phyloP scores from a whole-genome alignment of 1,284 basidiomycete species.

The Naganishia sp. region DNA sequence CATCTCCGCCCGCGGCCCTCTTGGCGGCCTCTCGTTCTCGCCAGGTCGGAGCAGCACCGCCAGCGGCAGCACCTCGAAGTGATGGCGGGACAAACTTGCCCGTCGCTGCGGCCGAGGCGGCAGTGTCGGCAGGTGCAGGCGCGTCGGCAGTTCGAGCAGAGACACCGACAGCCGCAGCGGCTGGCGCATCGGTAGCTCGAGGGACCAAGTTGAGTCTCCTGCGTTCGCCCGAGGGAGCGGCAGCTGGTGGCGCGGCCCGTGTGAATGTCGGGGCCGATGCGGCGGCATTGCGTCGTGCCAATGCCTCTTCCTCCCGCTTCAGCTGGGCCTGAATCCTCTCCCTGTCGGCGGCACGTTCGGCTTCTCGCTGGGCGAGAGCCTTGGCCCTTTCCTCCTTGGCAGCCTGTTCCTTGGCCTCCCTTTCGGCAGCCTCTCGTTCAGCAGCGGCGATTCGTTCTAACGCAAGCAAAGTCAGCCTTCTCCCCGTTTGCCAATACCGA shows the following conservation, averaged over 20 bases:
- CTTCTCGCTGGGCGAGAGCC: slow-evolving; percentile 59
- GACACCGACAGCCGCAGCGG: slow-evolving; percentile 40
- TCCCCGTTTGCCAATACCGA: neutral
- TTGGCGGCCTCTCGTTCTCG: slow-evolving; percentile 31
- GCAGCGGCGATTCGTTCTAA: slow-evolving; percentile 63
- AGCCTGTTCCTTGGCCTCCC: slow-evolving; percentile 56
- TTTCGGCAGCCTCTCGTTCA: slow-evolving; percentile 58
- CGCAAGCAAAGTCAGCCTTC: slow-evolving; percentile 16
- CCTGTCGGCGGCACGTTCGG: slow-evolving; percentile 63
- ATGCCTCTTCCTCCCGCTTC: slow-evolving; percentile 80
- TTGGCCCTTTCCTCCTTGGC: slow-evolving; percentile 43
- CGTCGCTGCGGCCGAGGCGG: slow-evolving; percentile 9
- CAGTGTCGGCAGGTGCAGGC: slow-evolving; percentile 1
- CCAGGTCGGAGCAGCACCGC: slow-evolving; percentile 9
- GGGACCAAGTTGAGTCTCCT: slow-evolving; percentile 60
- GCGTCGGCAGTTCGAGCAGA: slow-evolving; percentile 16
- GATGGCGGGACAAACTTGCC: slow-evolving; percentile 13
- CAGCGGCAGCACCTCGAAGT: slow-evolving; percentile 12
- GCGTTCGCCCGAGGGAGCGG: slow-evolving; percentile 17
- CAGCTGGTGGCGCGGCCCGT: slow-evolving; percentile 19
- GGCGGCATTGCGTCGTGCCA: slow-evolving; percentile 56
- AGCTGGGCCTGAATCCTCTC: slow-evolving; percentile 65
- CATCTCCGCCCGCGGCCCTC: slow-evolving; percentile 24
- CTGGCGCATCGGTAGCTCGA: slow-evolving; percentile 46
- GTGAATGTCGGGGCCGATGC: slow-evolving; percentile 48